Conservation (phyloP, 2,329 filamentous ascomycete species). For the Alternaria incomplexa region DNA sequence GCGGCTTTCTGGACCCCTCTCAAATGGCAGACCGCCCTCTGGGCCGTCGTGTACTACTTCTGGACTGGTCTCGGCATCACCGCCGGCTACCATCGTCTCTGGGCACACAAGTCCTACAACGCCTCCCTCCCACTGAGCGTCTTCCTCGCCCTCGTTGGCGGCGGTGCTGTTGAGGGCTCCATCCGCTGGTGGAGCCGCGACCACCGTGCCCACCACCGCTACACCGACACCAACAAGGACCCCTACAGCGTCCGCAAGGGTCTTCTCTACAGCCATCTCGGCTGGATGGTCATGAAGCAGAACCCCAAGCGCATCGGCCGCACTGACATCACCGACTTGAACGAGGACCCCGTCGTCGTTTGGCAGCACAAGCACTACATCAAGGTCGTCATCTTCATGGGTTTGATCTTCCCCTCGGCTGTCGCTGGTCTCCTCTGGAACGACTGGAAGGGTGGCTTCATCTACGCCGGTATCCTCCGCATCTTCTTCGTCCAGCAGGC, state of each 20-base stretch:
- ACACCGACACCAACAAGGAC: constrained; percentile 60
- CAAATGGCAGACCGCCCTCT: constrained; percentile 73
- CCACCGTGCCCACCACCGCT: constrained; percentile 60
- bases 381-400: constrained; percentile 57
- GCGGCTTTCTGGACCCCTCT: constrained; percentile 82
- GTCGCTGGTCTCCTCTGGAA: constrained; percentile 57
- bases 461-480: constrained; percentile 60
- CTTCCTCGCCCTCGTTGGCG: constrained; percentile 57
- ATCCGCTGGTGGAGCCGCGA: constrained; percentile 59
- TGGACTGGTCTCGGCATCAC: constrained; percentile 74
- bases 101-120: constrained; percentile 62
- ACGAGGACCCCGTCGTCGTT: constrained; percentile 58
- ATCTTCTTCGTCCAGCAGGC: constrained; percentile 61
- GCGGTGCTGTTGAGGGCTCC: constrained; percentile 58
- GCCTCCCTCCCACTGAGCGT: constrained; percentile 54
- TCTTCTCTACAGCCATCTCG: constrained; percentile 58
- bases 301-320: constrained; percentile 60
- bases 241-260: constrained; percentile 61
- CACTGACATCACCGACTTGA: constrained; percentile 59
- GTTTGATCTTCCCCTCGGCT: constrained; percentile 56
- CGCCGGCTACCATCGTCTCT: constrained; percentile 74
- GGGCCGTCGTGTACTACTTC: constrained; percentile 82
- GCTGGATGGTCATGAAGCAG: constrained; percentile 63
- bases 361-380: constrained; percentile 59
- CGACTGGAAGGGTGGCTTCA: constrained; percentile 57